phyloP scores from a whole-genome alignment of 176 grass and related monocot species.

The Sorghum bicolor region Sorghum_bicolor_NCBIv3 NC_012871.2:4275501-4276000 shows the following conservation, averaged over 20 bases:
- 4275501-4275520: conserved; percentile 13
- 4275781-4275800: background rate
- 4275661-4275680: conserved; percentile 50
- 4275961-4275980: background rate
- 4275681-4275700: too few relatives aligned
- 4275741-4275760: background rate
- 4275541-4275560: conserved; percentile 99
- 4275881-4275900: background rate
- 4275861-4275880: background rate
- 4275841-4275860: background rate
- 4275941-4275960: background rate
- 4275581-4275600: conserved; percentile 97
- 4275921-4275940: background rate
- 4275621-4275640: conserved; percentile 92
- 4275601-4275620: conserved; percentile 92
- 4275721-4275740: background rate
- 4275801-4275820: background rate
- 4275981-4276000: background rate
- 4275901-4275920: background rate
- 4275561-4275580: conserved; percentile 82
- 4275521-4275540: conserved; percentile 42
- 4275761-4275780: background rate
- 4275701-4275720: too few relatives aligned
- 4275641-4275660: conserved; percentile 90
- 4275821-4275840: background rate